Evolutionary conservation across 768 basidiomycete species (phyloP), one percentile per base, ranked within the genome.

Genomic region (Panaeolus papilionaceus): DNA sequence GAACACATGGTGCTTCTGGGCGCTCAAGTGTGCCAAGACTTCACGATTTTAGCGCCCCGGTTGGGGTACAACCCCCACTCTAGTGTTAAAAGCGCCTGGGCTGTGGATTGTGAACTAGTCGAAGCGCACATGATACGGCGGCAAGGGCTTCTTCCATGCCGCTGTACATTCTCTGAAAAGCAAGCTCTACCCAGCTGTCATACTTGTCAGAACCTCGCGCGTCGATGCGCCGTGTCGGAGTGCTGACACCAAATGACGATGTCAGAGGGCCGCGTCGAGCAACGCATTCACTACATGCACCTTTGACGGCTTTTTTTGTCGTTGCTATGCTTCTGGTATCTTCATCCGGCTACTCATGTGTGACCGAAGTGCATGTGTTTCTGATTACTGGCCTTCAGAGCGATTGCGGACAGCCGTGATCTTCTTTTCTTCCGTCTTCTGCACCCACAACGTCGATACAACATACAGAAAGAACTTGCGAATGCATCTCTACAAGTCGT

Each of bases 21-120:
- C 54, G 54, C 54, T 58, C 54, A 58, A 58, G 54, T 16, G 28
- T 12, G 54, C 54, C 54, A 58, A 58, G 54, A 28, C 54, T 10
- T 28, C n/a, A 16, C 54, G 26, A 58, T 58, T 58, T 58, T 58
- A 58, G 54, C 54, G 54, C 54, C 54, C 54, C 54, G 54, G 28
- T 14, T 58, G 54, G 16, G 42, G 33, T 58, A 16, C 16, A 58
- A 58, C 6, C 28, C 12, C 26, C 33, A 33, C 33, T 28, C 54
- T 58, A 58, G 54, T 16, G n/a, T 7, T 12, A 37, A 33, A 37
- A 9, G 26, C 54, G 54, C 28, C 1, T 58, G 54, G 54, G 26
- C 12, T 28, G 9, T 14, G 12, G 4, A 28, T 33, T 26, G 16
- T 58, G 14, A 16, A 9, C 54, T 16, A 16, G 6, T 58, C 54